phyloP scores from a whole-genome alignment of 305 asterid species.

The Fraxinus latifolia region DNA sequence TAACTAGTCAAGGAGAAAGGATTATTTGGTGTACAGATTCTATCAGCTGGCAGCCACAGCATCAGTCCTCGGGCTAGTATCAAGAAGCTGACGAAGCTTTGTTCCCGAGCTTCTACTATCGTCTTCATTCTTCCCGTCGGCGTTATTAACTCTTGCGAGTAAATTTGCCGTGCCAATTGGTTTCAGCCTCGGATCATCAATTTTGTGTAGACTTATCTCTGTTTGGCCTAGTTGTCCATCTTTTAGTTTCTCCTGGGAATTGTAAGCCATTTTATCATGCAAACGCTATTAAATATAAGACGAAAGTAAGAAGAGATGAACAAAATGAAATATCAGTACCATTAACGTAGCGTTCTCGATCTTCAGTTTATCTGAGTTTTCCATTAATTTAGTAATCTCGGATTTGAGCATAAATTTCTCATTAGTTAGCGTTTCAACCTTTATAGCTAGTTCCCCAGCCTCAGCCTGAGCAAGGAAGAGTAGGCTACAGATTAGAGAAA shows the following conservation, averaged over 20 bases:
- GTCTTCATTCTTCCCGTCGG: conserved; percentile 39
- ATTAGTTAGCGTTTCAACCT: conserved; percentile 58
- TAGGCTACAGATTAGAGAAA: not conserved
- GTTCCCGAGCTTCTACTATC: conserved; percentile 50
- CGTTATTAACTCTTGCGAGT: conserved; percentile 75
- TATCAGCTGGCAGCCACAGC: conserved; percentile 81
- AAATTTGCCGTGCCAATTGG: conserved; percentile 78
- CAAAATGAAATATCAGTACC: conserved; percentile 34
- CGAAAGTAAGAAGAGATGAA: not conserved
- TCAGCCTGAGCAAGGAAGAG: conserved; percentile 58
- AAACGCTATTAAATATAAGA: not conserved
- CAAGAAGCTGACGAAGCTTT: conserved; percentile 73
- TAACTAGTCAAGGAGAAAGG: conserved; percentile 17
- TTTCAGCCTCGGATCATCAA: conserved; percentile 42
- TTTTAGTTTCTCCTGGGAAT: conserved; percentile 63
- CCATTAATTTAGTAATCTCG: conserved; percentile 56
- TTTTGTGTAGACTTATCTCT: conserved; percentile 32
- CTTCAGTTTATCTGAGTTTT: conserved; percentile 66
- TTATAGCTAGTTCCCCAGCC: conserved; percentile 73
- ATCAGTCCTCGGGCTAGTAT: conserved; percentile 53
- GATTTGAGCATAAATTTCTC: conserved; percentile 77
- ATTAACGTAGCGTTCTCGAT: conserved; percentile 60
- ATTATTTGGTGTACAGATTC: not conserved
- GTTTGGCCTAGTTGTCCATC: conserved; percentile 33
- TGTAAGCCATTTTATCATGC: not conserved